These are phyloP conservation scores for Closterium sp. DNA, from an alignment of 139 green algal species.

Conservation along the genomic window DNA sequence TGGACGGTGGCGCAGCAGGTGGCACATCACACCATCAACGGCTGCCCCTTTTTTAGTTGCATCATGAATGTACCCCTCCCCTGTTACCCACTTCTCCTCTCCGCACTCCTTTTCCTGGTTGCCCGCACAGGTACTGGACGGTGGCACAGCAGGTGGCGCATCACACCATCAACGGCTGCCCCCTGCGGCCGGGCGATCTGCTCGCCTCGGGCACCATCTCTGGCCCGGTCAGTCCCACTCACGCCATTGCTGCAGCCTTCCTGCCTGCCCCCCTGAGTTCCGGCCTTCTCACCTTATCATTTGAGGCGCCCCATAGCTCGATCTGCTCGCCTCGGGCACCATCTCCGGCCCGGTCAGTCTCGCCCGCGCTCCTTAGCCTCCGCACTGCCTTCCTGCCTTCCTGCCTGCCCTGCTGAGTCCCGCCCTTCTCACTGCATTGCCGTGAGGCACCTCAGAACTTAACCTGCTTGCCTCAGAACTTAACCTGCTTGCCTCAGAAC, in stretches of 20 bases:
- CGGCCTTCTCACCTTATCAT: too few species aligned
- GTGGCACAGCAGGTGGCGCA: slow-evolving; percentile 90
- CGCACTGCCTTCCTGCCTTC: too few species aligned
- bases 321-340: slow-evolving; percentile 86
- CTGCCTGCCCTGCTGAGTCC: not conserved
- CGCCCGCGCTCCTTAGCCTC: too few species aligned
- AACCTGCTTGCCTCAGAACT: not conserved
- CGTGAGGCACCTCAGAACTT: not conserved
- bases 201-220: slow-evolving; percentile 87
- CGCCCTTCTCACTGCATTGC: too few species aligned
- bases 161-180: slow-evolving; percentile 86
- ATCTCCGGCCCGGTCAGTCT: slow-evolving; percentile 61
- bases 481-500: not conserved
- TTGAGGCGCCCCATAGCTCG: too few species aligned
- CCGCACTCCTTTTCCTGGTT: too few species aligned
- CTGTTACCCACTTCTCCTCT: too few species aligned
- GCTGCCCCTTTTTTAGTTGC: too few species aligned
- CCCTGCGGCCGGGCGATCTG: slow-evolving; percentile 80
- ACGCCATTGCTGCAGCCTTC: not conserved
- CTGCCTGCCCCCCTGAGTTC: too few species aligned
- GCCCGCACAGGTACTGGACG: slow-evolving; percentile 70
- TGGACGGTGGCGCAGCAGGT: too few species aligned
- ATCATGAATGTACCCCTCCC: too few species aligned
- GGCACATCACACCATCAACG: too few species aligned
- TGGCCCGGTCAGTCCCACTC: slow-evolving; percentile 34